Base-by-base conservation (phyloP, 495 filamentous ascomycete species). In the Aspergillus cristatus region DNA sequence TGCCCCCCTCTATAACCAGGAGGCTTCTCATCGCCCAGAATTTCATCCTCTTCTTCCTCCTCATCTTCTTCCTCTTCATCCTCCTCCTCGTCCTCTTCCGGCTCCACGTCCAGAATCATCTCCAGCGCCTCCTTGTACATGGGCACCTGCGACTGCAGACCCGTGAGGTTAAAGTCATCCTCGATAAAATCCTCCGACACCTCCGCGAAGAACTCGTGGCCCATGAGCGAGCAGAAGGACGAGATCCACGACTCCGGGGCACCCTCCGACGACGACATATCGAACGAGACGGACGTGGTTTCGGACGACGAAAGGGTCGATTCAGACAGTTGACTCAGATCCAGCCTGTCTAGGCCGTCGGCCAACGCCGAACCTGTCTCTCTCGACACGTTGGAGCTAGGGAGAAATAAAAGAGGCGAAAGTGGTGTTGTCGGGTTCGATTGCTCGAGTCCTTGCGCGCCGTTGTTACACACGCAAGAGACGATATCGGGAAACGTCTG, bases 151-250 rank as follows among this genome's bases (percentile, higher is more conserved):
- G 77, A 83, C 63, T 94, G 86, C 43, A 98, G 72, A 15, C 91
- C 91, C 3, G 91, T 98, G 37, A 98, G 71, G 64, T 98, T 98
- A 68, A 98, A 98, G 57, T 98, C 91, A 78, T 98, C 91, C 60
- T 98, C 91, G 50, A 98, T 97, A 56, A 98, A 98, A 43, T 98
- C 91, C 63, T 98, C 91, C 14, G 86, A 88, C 29, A 98, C 89
- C 61, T 98, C 91, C 35, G 93, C 93, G 57, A 98, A 98, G 63
- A 97, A 98, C 57, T 98, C 91, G 57, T 98, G 91, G 38, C 91
- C 91, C 41, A 95, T 74, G 24, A 97, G 70, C 20, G 84, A 86
- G 67, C 91, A 98, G 61, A 95, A 98, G 34, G 87, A 90, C 37
- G 84, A 82, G 66, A 98, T 97, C 91, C 91, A 98, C 29, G 86